These are phyloP conservation scores for Penicillium angulare DNA, from an alignment of 495 filamentous ascomycete genomes.

Conservation along the genomic window DNA sequence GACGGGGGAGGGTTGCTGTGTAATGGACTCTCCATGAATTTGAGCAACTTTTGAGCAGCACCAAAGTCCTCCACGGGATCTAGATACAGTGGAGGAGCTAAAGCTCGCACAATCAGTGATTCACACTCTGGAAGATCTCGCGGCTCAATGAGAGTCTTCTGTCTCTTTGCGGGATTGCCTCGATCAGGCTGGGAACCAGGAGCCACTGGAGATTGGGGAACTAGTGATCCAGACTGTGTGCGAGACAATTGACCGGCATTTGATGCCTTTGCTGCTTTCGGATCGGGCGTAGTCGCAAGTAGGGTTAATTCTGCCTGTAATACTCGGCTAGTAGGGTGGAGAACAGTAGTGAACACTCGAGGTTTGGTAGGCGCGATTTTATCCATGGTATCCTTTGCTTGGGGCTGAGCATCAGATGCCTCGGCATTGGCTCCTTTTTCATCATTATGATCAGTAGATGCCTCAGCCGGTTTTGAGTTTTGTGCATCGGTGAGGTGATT, in stretches of 20 bases:
- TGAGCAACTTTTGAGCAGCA: constrained; percentile 65
- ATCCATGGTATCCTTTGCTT: constrained; percentile 48
- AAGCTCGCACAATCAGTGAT: constrained; percentile 63
- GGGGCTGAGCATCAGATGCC: constrained; percentile 40
- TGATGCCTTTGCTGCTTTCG: constrained; percentile 44
- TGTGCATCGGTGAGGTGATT: constrained; percentile 44
- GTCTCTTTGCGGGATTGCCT: constrained; percentile 61
- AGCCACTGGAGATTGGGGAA: constrained; percentile 64
- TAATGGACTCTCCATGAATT: constrained; percentile 68
- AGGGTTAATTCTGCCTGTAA: constrained; percentile 71
- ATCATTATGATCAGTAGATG: constrained; percentile 7
- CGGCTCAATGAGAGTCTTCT: constrained; percentile 75
- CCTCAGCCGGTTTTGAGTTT: constrained; percentile 29
- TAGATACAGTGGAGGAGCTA: constrained; percentile 72
- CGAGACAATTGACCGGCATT: constrained; percentile 41
- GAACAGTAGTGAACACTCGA: constrained; percentile 72
- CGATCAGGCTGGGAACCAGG: constrained; percentile 51
- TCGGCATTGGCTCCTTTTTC: constrained; percentile 28
- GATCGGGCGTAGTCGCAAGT: constrained; percentile 68
- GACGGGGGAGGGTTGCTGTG: constrained; percentile 73
- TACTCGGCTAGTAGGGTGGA: constrained; percentile 78
- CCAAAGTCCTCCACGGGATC: constrained; percentile 67
- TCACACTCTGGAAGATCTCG: constrained; percentile 72
- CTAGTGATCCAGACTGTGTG: constrained; percentile 50
- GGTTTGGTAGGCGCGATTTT: constrained; percentile 52